These are phyloP conservation scores for Spizellomyces sp. DNA, from an alignment of 192 early-diverging fungal species.

Conservation along the genomic window DNA sequence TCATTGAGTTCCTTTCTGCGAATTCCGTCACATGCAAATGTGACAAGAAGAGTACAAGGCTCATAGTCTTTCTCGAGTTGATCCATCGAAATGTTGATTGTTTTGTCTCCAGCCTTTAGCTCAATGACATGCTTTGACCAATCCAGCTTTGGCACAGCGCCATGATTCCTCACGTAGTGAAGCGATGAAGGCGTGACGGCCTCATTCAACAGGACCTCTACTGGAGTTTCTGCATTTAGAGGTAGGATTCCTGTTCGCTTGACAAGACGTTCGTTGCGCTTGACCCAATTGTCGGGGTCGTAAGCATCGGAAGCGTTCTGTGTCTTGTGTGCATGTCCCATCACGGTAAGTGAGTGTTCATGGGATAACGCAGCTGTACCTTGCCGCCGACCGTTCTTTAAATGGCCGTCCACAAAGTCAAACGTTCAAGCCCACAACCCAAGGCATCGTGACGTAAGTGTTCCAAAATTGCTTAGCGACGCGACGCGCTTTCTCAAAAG, in stretches of 20 bases:
- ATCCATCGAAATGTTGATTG: constrained; percentile 38
- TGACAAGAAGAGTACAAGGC: constrained; percentile 46
- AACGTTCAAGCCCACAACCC: no score
- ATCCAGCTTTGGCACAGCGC: constrained; percentile 58
- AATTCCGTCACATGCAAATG: constrained; percentile 68
- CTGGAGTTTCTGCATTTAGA: constrained; percentile 59
- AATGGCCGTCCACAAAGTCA: no score
- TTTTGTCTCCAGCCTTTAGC: constrained; percentile 56
- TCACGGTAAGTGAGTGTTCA: no score
- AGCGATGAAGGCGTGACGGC: constrained; percentile 61
- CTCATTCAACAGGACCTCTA: constrained; percentile 43
- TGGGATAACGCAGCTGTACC: no score
- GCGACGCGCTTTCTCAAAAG: no score
- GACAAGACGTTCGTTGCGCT: constrained; percentile 50
- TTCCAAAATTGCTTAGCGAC: no score
- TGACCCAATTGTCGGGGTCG: constrained; percentile 47
- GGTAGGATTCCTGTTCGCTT: constrained; percentile 61
- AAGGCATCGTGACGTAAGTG: no score
- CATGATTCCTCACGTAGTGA: constrained; percentile 76
- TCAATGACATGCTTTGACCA: constrained; percentile 44
- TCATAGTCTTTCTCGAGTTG: constrained; percentile 36
- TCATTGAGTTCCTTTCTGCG: constrained; percentile 72
- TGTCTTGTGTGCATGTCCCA: no score
- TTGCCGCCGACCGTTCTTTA: no score
- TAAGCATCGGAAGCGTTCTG: no score